phyloP scores from a whole-genome alignment of 2,329 filamentous ascomycete genomes.

The Metarhizium anisopliae region DNA sequence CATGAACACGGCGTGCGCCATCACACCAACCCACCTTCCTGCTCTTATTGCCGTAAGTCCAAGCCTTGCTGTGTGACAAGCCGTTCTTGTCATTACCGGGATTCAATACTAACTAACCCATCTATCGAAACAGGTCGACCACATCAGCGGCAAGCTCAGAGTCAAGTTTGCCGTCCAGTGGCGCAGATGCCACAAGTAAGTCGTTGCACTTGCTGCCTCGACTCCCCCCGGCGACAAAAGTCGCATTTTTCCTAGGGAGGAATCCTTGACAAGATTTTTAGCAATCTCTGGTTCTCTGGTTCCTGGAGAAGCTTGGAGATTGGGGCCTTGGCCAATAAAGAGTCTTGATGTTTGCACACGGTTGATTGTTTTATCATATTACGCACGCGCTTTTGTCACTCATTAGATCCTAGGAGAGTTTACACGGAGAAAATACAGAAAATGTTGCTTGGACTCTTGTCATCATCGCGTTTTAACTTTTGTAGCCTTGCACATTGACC shows the following conservation, averaged over 20 bases:
- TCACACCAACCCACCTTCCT: slow-evolving; percentile 12
- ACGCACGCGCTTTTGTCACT: neutral
- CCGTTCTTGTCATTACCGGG: too few species aligned
- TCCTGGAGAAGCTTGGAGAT: neutral
- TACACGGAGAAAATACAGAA: neutral
- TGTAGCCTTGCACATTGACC: too few species aligned
- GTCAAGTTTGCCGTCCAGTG: slow-evolving; percentile 16
- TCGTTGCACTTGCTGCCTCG: neutral
- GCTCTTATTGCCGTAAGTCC: slow-evolving; percentile 17
- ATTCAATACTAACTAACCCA: too few species aligned
- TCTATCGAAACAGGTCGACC: slow-evolving; percentile 12
- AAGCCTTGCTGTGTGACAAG: neutral
- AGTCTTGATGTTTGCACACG: neutral
- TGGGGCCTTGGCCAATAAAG: neutral
- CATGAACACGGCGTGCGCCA: slow-evolving; percentile 18
- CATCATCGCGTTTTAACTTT: too few species aligned
- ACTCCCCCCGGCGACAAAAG: too few species aligned
- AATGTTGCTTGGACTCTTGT: neutral
- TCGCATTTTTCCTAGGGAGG: neutral
- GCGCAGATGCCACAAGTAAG: slow-evolving; percentile 5
- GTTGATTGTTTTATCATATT: neutral
- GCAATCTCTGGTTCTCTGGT: neutral
- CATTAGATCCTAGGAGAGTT: neutral
- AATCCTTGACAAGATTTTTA: neutral
- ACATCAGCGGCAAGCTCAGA: slow-evolving; percentile 16